Base-by-base conservation (phyloP, 225 moss, liverwort and hornwort species). In the Antitrichia curtipendula region DNA sequence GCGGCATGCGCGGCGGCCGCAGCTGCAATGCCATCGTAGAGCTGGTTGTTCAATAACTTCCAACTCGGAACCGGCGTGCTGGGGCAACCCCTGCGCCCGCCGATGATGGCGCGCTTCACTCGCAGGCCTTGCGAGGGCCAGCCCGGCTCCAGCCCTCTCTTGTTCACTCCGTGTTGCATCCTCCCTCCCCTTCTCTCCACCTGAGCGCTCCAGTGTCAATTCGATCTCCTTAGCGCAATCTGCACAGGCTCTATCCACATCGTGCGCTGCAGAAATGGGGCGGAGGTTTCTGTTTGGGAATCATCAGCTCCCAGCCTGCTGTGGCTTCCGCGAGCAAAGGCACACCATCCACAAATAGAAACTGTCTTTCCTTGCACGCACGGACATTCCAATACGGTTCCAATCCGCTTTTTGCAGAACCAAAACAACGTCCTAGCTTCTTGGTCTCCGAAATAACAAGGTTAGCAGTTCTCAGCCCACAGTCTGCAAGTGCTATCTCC, bases 31-130 rank as follows among this genome's bases (percentile, higher is more conserved):
- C 97, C 96, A 88, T 98, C 98, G 82, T 95, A 97, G 88, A 97
- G 95, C 74, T 97, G 98, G 86, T 94, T 97, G 83, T 95, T 91
- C 56, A 96, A 94, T 66, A 97, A 91, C 88, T 97, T 98, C 98
- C 98, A 98, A 80, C 98, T 96, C 60, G 98, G 98, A n/a, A 97
- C 96, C 9, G 98, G 98, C 68, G 98, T 98, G 78, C 95, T 94
- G 28, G 97, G 98, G 17, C 96, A 96, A 32, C 93, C 96, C 92
- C 95, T 90, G 83, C 96, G 93, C 45, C 95, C 95, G 38, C 91
- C 91, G 75, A 96, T 66, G 88, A 95, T 92, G 81, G 94, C 94
- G 82, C 95, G 93, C 92, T 95, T 96, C 84, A 97, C 94, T 86
- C 96, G 93, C 91, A 97, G 88, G 63, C 92, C 95, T 78, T 95